These are phyloP conservation scores for Phytophthora meadii DNA, from an alignment of 352 stramenopile genomes.

Conservation along the genomic window DNA sequence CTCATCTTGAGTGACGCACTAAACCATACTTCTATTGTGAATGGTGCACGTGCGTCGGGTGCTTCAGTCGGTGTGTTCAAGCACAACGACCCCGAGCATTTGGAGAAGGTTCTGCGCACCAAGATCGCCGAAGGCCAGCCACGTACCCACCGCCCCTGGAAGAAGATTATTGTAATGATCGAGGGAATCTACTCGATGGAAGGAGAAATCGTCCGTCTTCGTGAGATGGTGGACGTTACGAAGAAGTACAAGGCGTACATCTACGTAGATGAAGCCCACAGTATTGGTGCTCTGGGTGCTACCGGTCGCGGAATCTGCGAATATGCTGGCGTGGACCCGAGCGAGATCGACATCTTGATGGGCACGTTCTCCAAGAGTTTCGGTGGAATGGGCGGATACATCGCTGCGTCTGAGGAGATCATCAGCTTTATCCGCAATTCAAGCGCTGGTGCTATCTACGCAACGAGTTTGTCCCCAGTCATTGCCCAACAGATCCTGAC, in stretches of 20 bases:
- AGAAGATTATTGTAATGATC: slow-evolving; percentile 97
- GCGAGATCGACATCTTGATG: slow-evolving; percentile 99
- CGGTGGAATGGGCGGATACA: slow-evolving; percentile 98
- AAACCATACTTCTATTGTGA: slow-evolving; percentile 99
- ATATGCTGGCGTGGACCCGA: slow-evolving; percentile 94
- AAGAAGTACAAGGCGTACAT: slow-evolving; percentile 98
- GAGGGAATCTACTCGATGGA: slow-evolving; percentile 99
- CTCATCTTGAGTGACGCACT: slow-evolving; percentile 97
- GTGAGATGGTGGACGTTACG: slow-evolving; percentile 90
- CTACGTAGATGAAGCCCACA: slow-evolving; percentile 98
- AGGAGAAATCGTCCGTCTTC: slow-evolving; percentile 96
- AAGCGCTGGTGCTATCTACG: slow-evolving; percentile 66
- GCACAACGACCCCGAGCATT: slow-evolving; percentile 96
- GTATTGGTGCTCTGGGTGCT: slow-evolving; percentile 94
- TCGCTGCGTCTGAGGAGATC: slow-evolving; percentile 90
- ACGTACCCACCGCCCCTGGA: slow-evolving; percentile 95
- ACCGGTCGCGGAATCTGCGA: slow-evolving; percentile 96
- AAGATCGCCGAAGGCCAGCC: slow-evolving; percentile 89
- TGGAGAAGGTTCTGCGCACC: slow-evolving; percentile 90
- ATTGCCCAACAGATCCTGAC: slow-evolving; percentile 73
- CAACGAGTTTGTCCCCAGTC: slow-evolving; percentile 65
- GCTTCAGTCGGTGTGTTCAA: slow-evolving; percentile 95
- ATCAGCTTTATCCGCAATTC: slow-evolving; percentile 65
- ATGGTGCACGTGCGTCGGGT: slow-evolving; percentile 92
- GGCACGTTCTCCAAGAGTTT: slow-evolving; percentile 99